Evolutionary conservation across 176 grass and related monocot species (phyloP), one percentile per base, ranked within the genome.

Genomic region (Microstegium vimineum): DNA sequence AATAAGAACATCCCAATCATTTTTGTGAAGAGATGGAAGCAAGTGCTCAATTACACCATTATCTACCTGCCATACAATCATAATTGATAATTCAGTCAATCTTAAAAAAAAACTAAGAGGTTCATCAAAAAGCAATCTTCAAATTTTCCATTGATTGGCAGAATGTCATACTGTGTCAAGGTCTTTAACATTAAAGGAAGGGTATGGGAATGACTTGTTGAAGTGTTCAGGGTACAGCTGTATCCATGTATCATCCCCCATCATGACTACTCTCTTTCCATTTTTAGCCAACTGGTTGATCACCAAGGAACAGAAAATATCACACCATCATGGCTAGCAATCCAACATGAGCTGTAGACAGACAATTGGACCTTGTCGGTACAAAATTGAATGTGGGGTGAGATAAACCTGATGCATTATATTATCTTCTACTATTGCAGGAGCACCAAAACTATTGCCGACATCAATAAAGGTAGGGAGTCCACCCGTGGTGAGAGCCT

Each of bases 111-210:
- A 71, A 16, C 13, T 45, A 43, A 45, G 15, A 47, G 38, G 38
- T 36, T 42, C 82, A 86, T 25, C 1, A 15, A 11, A 43, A 10
- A 66, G 22, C n/a, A n/a, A n/a, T n/a, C n/a, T n/a, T n/a, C n/a
- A n/a, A n/a, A n/a, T n/a, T n/a, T n/a, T n/a, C n/a, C n/a, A n/a
- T n/a, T n/a, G 68, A 40, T 75, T 22, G 75, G 72, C 57, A 38
- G 77, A 34, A 68, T 73, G 38, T 38, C 74, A 77, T 93, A 98
- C 95, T 41, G 95, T 98, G 42, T 95, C 86, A 73, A 98, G 95
- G 88, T 98, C 95, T 92, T 98, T 98, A 76, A 98, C 95, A 67
- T 98, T 93, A 89, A 98, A 98, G 74, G 95, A 98, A 77, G 95
- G 95, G 66, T 95, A 98, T 1, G 95, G 95, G 80, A 93, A 95